These are phyloP conservation scores for Pleomassaria siparia DNA, from an alignment of 2,329 filamentous ascomycete genomes.

Conservation along the genomic window DNA sequence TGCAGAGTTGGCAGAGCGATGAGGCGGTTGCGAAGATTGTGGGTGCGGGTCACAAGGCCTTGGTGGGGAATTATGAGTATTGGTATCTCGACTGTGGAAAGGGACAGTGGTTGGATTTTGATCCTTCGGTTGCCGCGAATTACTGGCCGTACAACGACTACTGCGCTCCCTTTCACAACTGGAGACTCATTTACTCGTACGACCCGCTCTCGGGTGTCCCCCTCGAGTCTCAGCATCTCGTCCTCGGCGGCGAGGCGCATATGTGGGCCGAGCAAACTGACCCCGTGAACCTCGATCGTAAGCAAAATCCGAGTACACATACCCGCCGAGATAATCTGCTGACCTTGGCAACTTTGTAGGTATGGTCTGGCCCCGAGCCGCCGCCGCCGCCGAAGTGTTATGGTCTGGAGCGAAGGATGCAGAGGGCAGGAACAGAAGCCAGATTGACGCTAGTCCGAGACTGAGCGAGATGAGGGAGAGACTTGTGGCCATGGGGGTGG, in stretches of 20 bases:
- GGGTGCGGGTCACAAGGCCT: conserved; percentile 66
- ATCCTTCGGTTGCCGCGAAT: conserved; percentile 52
- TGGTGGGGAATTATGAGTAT: conserved; percentile 75
- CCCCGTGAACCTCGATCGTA: conserved; percentile 71
- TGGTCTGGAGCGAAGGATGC: conserved; percentile 74
- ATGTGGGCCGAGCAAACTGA: conserved; percentile 82
- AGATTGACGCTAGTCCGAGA: conserved; percentile 68
- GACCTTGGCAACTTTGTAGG: too few species aligned
- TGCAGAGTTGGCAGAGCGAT: conserved; percentile 77
- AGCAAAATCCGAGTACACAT: too few species aligned
- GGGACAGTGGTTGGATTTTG: conserved; percentile 76
- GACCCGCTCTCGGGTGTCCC: conserved; percentile 70
- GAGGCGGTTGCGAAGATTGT: conserved; percentile 63
- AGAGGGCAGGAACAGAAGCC: conserved; percentile 67
- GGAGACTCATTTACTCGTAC: conserved; percentile 78
- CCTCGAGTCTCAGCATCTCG: conserved; percentile 63
- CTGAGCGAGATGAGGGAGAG: conserved; percentile 76
- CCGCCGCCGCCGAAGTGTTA: conserved; percentile 74
- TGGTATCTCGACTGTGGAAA: conserved; percentile 86
- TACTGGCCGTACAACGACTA: conserved; percentile 76
- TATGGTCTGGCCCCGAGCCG: conserved; percentile 76
- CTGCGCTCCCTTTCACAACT: conserved; percentile 78
- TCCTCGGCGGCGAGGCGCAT: conserved; percentile 79
- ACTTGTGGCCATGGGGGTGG: conserved; percentile 68
- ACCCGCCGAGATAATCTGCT: too few species aligned